These are phyloP conservation scores for Tephrocybe sp. DNA, from an alignment of 768 basidiomycete genomes.

Conservation along the genomic window DNA sequence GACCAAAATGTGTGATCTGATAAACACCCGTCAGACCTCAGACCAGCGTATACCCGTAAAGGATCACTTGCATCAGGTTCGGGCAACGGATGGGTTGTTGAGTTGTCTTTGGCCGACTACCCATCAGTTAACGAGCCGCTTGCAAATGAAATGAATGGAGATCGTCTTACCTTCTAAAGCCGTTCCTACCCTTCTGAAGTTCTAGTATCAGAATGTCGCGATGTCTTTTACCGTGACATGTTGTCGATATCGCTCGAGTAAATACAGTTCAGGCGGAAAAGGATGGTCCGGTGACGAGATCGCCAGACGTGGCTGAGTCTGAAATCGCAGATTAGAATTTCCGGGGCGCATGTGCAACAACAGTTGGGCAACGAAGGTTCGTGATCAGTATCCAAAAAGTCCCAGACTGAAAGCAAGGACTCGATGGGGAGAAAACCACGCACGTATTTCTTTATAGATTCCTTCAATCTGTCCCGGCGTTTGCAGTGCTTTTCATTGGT, in stretches of 20 bases:
- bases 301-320: conserved; percentile 4
- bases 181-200: not conserved
- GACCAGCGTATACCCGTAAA: conserved; percentile 12
- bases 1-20: conserved; percentile 7
- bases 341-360: conserved; percentile 9
- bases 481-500: too few species aligned
- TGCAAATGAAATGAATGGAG: not conserved
- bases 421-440: not conserved
- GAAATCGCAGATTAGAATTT: conserved; percentile 11
- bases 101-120: not conserved
- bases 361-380: not conserved
- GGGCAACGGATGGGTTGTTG: not conserved
- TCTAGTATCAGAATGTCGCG: conserved; percentile 4
- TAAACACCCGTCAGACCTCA: conserved; percentile 4
- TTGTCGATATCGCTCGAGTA: not conserved
- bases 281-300: conserved; percentile 6
- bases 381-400: conserved; percentile 1
- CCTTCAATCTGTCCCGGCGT: too few species aligned
- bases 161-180: not conserved
- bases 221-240: conserved; percentile 1
- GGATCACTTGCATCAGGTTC: conserved; percentile 2
- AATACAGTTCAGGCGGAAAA: not conserved
- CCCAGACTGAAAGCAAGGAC: not conserved
- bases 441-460: too few species aligned
- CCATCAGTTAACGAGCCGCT: conserved; percentile 5